Evolutionary conservation across 352 stramenopile species (phyloP).

Genomic region (Aphanomyces euteiches): DNA sequence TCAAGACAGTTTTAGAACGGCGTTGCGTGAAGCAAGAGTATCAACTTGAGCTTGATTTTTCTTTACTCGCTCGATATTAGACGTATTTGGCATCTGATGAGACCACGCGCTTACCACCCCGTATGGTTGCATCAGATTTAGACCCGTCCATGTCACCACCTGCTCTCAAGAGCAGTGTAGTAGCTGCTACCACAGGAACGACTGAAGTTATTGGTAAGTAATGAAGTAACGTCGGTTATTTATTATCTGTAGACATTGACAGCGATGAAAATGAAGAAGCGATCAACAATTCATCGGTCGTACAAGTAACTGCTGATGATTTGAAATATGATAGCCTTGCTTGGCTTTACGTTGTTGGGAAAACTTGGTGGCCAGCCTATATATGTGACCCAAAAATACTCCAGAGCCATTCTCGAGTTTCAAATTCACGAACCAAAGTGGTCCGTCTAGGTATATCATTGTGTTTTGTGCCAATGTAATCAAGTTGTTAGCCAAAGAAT

Average conservation of each 20-base stretch:
- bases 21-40: slow-evolving; percentile 7
- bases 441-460: too few species aligned
- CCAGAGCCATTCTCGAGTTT: too few species aligned
- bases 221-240: too few species aligned
- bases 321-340: neutral
- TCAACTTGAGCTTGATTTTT: neutral
- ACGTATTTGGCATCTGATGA: neutral
- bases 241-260: neutral
- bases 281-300: neutral
- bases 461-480: too few species aligned
- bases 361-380: slow-evolving; percentile 19
- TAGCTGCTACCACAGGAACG: too few species aligned
- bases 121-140: slow-evolving; percentile 18
- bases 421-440: too few species aligned
- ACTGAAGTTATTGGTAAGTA: too few species aligned
- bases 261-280: neutral
- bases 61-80: neutral
- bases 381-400: neutral
- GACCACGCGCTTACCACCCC: neutral
- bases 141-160: neutral
- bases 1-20: neutral
- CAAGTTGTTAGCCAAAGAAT: too few species aligned
- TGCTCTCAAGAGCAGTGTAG: neutral
- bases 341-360: slow-evolving; percentile 5
- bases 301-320: neutral